A percentile compares a stretch with the other conserved stretches of the same genome.
Evolutionary conservation across 768 basidiomycete species (phyloP).

Genomic region (Inosperma sp.): DNA sequence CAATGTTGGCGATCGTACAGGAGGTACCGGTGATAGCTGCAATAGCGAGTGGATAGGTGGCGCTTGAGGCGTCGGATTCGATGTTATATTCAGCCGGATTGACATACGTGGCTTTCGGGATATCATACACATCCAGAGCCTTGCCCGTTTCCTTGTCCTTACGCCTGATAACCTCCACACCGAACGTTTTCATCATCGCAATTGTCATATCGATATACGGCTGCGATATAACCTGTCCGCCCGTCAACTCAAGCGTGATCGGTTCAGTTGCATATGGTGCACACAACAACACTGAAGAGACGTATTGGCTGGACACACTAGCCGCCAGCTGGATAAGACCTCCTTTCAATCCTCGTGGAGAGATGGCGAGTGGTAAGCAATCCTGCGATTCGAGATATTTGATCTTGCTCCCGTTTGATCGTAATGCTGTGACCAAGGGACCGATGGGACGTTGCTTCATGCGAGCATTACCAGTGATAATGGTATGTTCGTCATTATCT

Average conservation of each 20-base stretch:
- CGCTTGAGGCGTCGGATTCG: constrained; percentile 92
- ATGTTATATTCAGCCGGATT: constrained; percentile 84
- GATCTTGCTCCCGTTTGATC: constrained; percentile 74
- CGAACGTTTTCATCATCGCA: constrained; percentile 95
- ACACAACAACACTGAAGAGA: constrained; percentile 93
- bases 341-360: constrained; percentile 78
- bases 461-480: constrained; percentile 94
- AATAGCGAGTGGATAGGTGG: constrained; percentile 95
- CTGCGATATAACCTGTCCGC: constrained; percentile 95
- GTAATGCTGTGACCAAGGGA: constrained; percentile 86
- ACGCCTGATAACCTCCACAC: constrained; percentile 68
- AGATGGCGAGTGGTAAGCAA: constrained; percentile 84
- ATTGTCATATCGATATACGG: constrained; percentile 99
- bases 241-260: constrained; percentile 85
- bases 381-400: constrained; percentile 75
- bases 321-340: constrained; percentile 84
- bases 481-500: constrained; percentile 47
- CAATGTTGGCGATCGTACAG: constrained; percentile 92
- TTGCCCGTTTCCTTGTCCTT: constrained; percentile 53
- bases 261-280: constrained; percentile 86
- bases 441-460: constrained; percentile 99
- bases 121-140: constrained; percentile 75
- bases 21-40: constrained; percentile 97
- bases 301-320: constrained; percentile 96
- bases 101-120: constrained; percentile 72